Base-by-base conservation (phyloP, 306 rosid species). In the Rosa chinensis region DNA sequence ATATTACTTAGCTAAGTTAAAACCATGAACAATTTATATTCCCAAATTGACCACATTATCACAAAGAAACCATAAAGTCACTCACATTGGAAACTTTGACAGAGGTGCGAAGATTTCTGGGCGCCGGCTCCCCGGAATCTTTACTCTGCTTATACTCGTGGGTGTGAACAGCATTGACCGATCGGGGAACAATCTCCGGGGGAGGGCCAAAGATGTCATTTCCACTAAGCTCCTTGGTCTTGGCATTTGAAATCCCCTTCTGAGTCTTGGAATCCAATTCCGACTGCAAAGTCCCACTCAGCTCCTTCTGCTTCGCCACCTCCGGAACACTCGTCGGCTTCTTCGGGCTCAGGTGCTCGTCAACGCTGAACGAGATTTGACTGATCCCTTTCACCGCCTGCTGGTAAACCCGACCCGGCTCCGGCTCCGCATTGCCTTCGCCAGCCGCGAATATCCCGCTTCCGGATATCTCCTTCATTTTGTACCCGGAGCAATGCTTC, bases 31-130 rank as follows among this genome's bases (percentile, higher is more conserved):
- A 21, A 23, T 59, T 59, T 42, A 14, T 5, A 56, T 23, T 39
- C 12, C 56, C 59, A 25, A 28, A 62, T 45, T 62, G n/a, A 16
- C 53, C 39, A 50, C 16, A 62, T 28, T 44, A 62, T 45, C 45
- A 80, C 43, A 62, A 74, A 2, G 23, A 74, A 73, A 20, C 6
- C 40, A 61, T 32, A 40, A 35, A 89, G 92, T 89, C 87, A 91
- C 97, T 91, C 87, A 95, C 99, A 80, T 95, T 91, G 66, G 99
- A 95, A 85, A 94, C 97, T 83, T 88, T 94, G 82, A 94, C 98
- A 0, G 97, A 94, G 18, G 97, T 92, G 77, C 95, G 85, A 5
- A 84, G 1, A 69, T 82, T 79, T 59, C 89, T 78, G 9, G 87
- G 88, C 39, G 83, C 86, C 50, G 90, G 81, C 80, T 85, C 93